These are phyloP conservation scores for Ophiosphaerella herpotricha DNA, from an alignment of 2,329 filamentous ascomycete genomes.

Conservation along the genomic window DNA sequence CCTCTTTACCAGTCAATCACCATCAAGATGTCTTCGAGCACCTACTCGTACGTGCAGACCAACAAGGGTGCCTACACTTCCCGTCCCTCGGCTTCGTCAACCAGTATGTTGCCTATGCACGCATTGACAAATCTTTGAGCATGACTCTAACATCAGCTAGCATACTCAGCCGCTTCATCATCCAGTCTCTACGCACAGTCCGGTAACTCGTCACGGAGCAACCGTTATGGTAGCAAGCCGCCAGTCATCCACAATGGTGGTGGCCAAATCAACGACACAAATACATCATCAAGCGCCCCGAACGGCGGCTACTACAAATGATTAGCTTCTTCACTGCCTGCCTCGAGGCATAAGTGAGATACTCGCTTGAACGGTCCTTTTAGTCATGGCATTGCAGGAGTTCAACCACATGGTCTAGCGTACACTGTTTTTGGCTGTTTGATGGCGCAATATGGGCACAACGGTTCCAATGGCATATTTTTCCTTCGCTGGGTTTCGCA, in stretches of 20 bases:
- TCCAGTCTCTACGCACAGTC: slow-evolving; percentile 33
- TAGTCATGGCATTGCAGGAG: not conserved
- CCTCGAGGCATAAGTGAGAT: not conserved
- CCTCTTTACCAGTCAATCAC: slow-evolving; percentile 22
- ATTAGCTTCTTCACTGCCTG: not conserved
- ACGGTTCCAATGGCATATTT: not conserved
- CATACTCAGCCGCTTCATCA: slow-evolving; percentile 23
- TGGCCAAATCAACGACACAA: slow-evolving; percentile 33
- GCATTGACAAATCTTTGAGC: not conserved
- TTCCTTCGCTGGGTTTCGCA: not conserved
- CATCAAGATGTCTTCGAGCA: slow-evolving; percentile 31
- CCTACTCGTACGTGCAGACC: slow-evolving; percentile 24
- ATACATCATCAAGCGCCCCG: slow-evolving; percentile 32
- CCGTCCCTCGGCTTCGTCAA: slow-evolving; percentile 31
- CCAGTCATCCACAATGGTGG: slow-evolving; percentile 36
- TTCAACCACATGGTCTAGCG: too few relatives aligned
- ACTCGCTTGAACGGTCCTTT: not conserved
- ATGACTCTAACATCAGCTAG: slow-evolving; percentile 15
- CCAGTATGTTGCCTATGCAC: slow-evolving; percentile 22
- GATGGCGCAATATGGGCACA: not conserved
- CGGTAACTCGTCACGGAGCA: slow-evolving; percentile 24
- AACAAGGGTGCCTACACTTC: slow-evolving; percentile 26
- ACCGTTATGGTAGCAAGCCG: slow-evolving; percentile 36
- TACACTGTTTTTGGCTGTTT: too few relatives aligned
- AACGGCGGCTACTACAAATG: slow-evolving; percentile 37